Evolutionary conservation across 202 grass and related monocot genomes (phyloP).

Genomic region (Miscanthus sacchariflorus): DNA sequence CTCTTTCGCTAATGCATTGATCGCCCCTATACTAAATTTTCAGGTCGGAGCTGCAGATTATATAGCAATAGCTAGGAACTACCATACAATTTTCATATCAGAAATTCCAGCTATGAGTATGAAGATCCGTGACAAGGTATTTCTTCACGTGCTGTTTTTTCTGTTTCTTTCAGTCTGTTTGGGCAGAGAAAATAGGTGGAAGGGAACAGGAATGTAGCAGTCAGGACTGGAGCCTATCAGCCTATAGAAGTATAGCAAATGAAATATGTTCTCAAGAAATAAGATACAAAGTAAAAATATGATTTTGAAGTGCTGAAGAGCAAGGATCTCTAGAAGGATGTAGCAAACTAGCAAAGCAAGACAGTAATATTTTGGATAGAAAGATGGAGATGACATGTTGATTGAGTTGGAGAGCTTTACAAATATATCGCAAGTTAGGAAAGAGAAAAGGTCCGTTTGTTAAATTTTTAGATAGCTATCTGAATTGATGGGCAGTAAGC

Average conservation of each 20-base stretch:
- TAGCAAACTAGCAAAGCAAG: background rate
- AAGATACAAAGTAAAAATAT: background rate
- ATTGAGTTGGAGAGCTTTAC: background rate
- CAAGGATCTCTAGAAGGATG: background rate
- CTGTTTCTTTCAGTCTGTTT: conserved; percentile 20
- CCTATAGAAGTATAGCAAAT: background rate
- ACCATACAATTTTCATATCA: conserved; percentile 94
- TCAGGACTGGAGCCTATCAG: background rate
- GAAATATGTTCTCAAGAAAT: background rate
- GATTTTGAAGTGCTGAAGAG: background rate
- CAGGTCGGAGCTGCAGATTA: conserved; percentile 95
- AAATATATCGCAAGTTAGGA: background rate
- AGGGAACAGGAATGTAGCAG: background rate
- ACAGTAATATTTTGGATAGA: background rate
- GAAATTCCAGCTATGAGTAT: conserved; percentile 98
- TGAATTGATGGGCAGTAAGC: background rate
- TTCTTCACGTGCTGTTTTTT: conserved; percentile 30
- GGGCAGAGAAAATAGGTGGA: background rate
- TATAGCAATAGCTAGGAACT: conserved; percentile 93
- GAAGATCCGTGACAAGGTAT: conserved; percentile 99
- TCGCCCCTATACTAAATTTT: conserved; percentile 41
- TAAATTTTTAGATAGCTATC: background rate
- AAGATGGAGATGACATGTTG: background rate
- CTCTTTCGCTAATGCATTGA: conserved; percentile 15
- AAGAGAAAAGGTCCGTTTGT: conserved; percentile 10